phyloP scores from a whole-genome alignment of 495 filamentous ascomycete genomes.

The Penicillium cataractarum region DNA sequence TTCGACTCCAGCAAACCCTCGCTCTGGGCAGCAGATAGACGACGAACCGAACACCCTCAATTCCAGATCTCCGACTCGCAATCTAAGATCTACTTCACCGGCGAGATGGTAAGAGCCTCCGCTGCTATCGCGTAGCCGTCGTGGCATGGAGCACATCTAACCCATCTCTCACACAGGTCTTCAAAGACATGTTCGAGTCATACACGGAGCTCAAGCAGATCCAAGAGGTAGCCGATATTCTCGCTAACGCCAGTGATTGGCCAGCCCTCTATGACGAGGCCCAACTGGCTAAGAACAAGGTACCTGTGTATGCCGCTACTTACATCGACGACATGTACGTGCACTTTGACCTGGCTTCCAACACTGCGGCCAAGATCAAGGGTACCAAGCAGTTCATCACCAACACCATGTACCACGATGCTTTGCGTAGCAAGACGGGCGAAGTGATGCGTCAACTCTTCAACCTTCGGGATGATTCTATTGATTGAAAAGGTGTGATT shows the following conservation, averaged over 20 bases:
- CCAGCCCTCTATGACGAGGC: slow-evolving; percentile 72
- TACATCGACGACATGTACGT: slow-evolving; percentile 97
- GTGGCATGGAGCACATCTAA: slow-evolving; percentile 8
- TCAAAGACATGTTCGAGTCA: slow-evolving; percentile 76
- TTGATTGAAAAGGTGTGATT: slow-evolving; percentile 57
- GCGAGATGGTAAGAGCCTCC: slow-evolving; percentile 70
- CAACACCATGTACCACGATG: slow-evolving; percentile 86
- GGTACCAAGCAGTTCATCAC: slow-evolving; percentile 81
- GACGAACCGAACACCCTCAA: slow-evolving; percentile 41
- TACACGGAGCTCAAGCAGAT: slow-evolving; percentile 72
- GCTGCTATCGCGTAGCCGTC: not conserved
- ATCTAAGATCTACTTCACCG: slow-evolving; percentile 77
- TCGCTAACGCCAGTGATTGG: slow-evolving; percentile 73
- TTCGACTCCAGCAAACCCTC: slow-evolving; percentile 48
- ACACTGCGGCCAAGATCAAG: slow-evolving; percentile 75
- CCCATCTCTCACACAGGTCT: slow-evolving; percentile 51
- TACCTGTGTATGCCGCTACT: slow-evolving; percentile 86
- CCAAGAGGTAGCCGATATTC: slow-evolving; percentile 64
- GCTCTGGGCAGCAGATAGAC: slow-evolving; percentile 65
- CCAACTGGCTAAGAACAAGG: slow-evolving; percentile 74
- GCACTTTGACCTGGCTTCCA: slow-evolving; percentile 69
- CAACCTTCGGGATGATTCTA: slow-evolving; percentile 68
- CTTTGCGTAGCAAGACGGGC: slow-evolving; percentile 68
- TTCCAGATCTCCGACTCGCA: slow-evolving; percentile 51
- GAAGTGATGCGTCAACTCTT: slow-evolving; percentile 75